Evolutionary conservation across 805 yeast species (phyloP), one percentile per base, ranked within the genome.

Genomic region (Yarrowia osloensis): DNA sequence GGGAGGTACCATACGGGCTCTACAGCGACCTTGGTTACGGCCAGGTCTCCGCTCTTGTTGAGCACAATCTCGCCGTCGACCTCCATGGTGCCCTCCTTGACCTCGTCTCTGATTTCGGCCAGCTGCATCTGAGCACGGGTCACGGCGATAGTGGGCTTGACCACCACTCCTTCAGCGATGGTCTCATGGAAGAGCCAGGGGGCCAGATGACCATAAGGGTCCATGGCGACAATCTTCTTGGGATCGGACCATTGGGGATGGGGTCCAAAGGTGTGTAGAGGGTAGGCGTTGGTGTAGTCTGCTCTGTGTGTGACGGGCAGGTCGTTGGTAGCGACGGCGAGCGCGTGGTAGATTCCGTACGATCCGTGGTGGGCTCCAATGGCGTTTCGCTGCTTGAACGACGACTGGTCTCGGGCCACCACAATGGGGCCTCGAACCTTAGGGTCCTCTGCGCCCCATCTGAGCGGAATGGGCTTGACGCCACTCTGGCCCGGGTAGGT

Each of bases 1-100:
- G 90, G 90, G 67, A 86, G 78, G 71, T 85, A 82, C 90, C 90
- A 86, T 44, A 86, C 89, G 19, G 90, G 90, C 72, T 86, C 90
- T 46, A 85, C 85, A 3, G 90, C 90, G 68, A 86, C 80, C 73
- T 86, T 86, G 37, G 88, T 82, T 44, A 85, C 87, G 39, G 83
- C 84, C 73, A 86, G 76, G 70, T 86, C 90, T 71, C 90, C 90
- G 68, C 81, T 76, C 39, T 79, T 77, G 76, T 86, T 86, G 69
- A 86, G 76, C 33, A 86, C 89, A 70, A 86, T 75, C 42, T 84
- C 78, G 67, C 89, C 89, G 73, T 86, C 90, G 33, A 87, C 86
- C 66, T 75, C 70, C 57, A 86, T 72, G 65, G 84, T 80, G 19
- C 89, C 89, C 24, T 73, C 74, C 42, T 77, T 77, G 62, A 86